phyloP scores from a whole-genome alignment of 306 rosid species.

The Argentina anserina region DNA sequence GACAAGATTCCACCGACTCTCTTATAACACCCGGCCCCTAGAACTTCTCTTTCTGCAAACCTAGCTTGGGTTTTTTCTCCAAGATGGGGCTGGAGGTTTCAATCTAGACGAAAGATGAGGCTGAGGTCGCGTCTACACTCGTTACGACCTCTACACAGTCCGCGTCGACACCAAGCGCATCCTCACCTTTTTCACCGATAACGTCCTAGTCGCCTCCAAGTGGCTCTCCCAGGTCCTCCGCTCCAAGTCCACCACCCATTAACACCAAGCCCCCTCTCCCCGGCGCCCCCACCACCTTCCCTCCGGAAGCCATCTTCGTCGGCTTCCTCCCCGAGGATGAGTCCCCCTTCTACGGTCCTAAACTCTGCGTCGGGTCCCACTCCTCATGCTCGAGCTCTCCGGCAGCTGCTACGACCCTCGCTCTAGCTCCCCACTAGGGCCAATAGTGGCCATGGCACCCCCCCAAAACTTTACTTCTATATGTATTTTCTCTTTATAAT shows the following conservation, averaged over 20 bases:
- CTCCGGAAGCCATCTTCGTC: neutral
- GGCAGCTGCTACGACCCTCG: neutral
- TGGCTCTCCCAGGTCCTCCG: conserved; percentile 20
- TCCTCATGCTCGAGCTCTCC: no score
- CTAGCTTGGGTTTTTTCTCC: no score
- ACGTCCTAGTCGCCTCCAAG: neutral
- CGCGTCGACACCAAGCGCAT: conserved; percentile 20
- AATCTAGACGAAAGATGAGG: neutral
- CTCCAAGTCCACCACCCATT: no score
- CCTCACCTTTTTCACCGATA: conserved; percentile 17
- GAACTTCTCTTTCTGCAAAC: no score
- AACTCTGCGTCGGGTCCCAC: no score
- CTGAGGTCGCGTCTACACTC: neutral
- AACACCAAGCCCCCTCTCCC: neutral
- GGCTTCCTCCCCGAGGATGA: neutral
- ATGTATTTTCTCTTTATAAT: no score
- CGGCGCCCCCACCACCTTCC: neutral
- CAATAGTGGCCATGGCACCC: no score
- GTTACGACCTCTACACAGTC: conserved; percentile 15
- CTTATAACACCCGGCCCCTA: no score
- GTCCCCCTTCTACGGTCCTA: neutral
- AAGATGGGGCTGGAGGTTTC: conserved; percentile 11
- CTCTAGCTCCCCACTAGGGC: neutral
- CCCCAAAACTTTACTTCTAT: no score
- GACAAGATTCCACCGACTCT: no score